These are phyloP conservation scores for Oemleria cerasiformis DNA, from an alignment of 306 rosid genomes.

Conservation along the genomic window DNA sequence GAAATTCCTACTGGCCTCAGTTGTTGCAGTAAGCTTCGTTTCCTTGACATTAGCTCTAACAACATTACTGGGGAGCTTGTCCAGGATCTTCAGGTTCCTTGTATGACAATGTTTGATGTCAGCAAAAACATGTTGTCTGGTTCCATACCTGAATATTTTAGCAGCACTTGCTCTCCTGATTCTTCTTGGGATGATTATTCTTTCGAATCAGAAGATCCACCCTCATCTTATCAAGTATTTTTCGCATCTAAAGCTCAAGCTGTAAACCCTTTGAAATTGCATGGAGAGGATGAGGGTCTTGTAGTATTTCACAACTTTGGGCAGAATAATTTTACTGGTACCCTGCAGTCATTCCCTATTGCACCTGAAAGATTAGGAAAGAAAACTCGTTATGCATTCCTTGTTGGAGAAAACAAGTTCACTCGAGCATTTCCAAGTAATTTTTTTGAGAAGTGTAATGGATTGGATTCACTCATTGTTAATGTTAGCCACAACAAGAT, in stretches of 20 bases:
- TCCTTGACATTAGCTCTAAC: slow-evolving; percentile 66
- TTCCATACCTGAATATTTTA: slow-evolving; percentile 48
- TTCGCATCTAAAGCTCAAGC: slow-evolving; percentile 41
- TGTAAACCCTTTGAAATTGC: slow-evolving; percentile 25
- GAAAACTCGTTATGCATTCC: slow-evolving; percentile 44
- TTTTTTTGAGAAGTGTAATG: slow-evolving; percentile 59
- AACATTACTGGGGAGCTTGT: slow-evolving; percentile 59
- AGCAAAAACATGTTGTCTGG: slow-evolving; percentile 66
- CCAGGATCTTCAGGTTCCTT: slow-evolving; percentile 54
- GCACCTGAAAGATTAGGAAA: slow-evolving; percentile 52
- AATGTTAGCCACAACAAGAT: slow-evolving; percentile 65
- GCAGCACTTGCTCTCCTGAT: slow-evolving; percentile 31
- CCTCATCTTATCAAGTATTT: slow-evolving; percentile 44
- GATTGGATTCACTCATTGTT: slow-evolving; percentile 52
- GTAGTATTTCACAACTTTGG: slow-evolving; percentile 68
- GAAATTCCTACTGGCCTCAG: slow-evolving; percentile 49
- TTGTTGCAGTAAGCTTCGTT: slow-evolving; percentile 63
- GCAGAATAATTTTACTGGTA: slow-evolving; percentile 51
- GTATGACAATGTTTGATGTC: slow-evolving; percentile 76
- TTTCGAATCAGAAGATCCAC: slow-evolving; percentile 15
- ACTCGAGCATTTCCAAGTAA: slow-evolving; percentile 51
- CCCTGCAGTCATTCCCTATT: slow-evolving; percentile 53
- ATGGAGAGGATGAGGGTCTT: slow-evolving; percentile 27
- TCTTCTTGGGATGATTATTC: slow-evolving; percentile 30
- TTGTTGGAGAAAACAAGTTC: slow-evolving; percentile 66